Base-by-base conservation (phyloP, 2,329 filamentous ascomycete species). In the Aspergillus unguis region DNA sequence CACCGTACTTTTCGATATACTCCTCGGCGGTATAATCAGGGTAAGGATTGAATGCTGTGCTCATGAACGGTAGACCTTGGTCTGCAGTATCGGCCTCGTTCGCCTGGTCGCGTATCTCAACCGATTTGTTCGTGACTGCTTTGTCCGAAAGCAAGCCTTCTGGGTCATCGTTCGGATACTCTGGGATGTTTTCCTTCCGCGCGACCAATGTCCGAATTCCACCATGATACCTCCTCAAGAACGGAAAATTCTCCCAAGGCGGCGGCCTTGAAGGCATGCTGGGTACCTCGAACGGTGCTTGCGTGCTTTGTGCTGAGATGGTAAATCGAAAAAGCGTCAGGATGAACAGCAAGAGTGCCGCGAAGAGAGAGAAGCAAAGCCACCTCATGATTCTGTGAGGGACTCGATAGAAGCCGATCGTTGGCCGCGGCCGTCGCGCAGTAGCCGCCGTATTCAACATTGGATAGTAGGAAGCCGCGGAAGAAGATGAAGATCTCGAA, bases 201-300 rank as follows among this genome's bases (percentile, higher is more conserved):
- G 83, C 72, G 0, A 88, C 82, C 56, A 99, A 67, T 0, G 82
- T 87, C 58, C 86, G 80, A 54, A 99, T 80, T 1, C 94, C 94
- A 10, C 91, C 92, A 68, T 96, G 94, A 68, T 96, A 99, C 57
- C 92, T 82, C 55, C 86, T 86, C 56, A 99, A 71, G 64, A 96
- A 95, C 0, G 85, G 84, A 67, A 95, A 97, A 7, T 81, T 82
- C 68, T 95, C 89, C 91, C 92, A 97, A n/a, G 62, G 58, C 0
- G 85, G 83, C 9, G 89, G 88, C 23, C 84, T 82, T 0, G 82
- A 71, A 0, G 83, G 79, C 9, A 80, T 80, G 58, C 84, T 84
- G 11, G 82, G 80, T 28, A 87, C 66, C 53, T 69, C 68, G 26
- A 68, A 59, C 3, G 61, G 46, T 29, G 70, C 62, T 41, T 61